Evolutionary conservation across 2,329 filamentous ascomycete genomes (phyloP).

Genomic region (Sarocladiaceae sp.): DNA sequence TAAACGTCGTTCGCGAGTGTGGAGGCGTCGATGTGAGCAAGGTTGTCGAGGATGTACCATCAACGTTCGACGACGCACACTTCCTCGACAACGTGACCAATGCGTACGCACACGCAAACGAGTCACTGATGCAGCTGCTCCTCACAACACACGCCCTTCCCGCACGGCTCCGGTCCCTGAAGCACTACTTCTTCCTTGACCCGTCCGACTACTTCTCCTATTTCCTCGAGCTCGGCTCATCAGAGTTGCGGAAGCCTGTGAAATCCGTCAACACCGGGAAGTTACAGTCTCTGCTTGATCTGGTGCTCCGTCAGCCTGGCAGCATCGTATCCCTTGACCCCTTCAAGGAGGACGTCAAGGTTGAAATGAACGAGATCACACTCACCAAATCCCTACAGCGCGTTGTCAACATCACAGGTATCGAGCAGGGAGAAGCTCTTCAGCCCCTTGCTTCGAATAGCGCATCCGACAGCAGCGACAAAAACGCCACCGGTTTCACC

Average conservation of each 20-base stretch:
- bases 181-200: conserved; percentile 99
- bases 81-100: conserved; percentile 95
- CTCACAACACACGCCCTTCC: conserved; percentile 90
- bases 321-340: conserved; percentile 90
- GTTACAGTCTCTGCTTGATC: conserved; percentile 88
- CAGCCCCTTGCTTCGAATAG: conserved; percentile 56
- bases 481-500: conserved; percentile 83
- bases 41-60: conserved; percentile 79
- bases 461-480: conserved; percentile 68
- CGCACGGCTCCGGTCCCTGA: conserved; percentile 78
- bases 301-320: conserved; percentile 92
- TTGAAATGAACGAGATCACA: conserved; percentile 92
- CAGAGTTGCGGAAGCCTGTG: conserved; percentile 84
- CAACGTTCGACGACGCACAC: conserved; percentile 82
- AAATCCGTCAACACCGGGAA: conserved; percentile 88
- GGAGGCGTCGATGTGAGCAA: conserved; percentile 92
- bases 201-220: conserved; percentile 97
- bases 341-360: conserved; percentile 97
- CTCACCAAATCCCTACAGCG: conserved; percentile 92
- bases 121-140: conserved; percentile 82
- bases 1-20: conserved; percentile 96
- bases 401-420: conserved; percentile 92
- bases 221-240: conserved; percentile 85
- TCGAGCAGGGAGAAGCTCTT: conserved; percentile 82
- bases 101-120: conserved; percentile 92